phyloP scores from a whole-genome alignment of 176 grass and related monocot species.

The Oryza meyeriana region DNA sequence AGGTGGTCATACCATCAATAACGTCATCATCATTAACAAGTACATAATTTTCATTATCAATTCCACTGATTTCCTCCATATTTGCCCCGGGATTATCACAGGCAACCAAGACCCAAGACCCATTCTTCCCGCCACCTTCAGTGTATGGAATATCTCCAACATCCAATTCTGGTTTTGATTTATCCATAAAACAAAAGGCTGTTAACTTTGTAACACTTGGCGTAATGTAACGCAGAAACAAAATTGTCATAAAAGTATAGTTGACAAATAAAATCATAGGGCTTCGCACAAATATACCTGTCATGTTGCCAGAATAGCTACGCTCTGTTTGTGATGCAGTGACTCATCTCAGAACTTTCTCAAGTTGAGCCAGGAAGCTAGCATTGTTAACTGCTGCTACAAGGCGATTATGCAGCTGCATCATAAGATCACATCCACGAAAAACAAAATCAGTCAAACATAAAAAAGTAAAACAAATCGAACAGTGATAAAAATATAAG shows the following conservation, averaged over 20 bases:
- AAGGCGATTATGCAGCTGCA: slow-evolving; percentile 81
- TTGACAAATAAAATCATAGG: slow-evolving; percentile 5
- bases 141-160: slow-evolving; percentile 48
- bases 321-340: slow-evolving; percentile 6
- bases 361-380: slow-evolving; percentile 66
- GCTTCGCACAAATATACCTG: slow-evolving; percentile 36
- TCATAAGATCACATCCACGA: background rate
- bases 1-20: slow-evolving; percentile 79
- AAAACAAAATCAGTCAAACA: background rate
- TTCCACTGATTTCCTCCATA: slow-evolving; percentile 84
- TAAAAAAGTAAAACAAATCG: background rate
- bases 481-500: background rate
- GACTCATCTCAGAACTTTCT: slow-evolving; percentile 53
- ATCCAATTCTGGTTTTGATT: slow-evolving; percentile 41
- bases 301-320: slow-evolving; percentile 38
- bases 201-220: background rate
- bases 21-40: slow-evolving; percentile 84
- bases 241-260: slow-evolving; percentile 11
- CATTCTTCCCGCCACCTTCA: slow-evolving; percentile 60
- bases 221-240: background rate
- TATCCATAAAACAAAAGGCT: background rate
- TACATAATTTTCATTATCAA: slow-evolving; percentile 93
- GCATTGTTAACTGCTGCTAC: slow-evolving; percentile 54
- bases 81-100: slow-evolving; percentile 45
- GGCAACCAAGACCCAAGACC: slow-evolving; percentile 85